Evolutionary conservation across 2,329 filamentous ascomycete genomes (phyloP).

Genomic region (Sporothrix protearum): DNA sequence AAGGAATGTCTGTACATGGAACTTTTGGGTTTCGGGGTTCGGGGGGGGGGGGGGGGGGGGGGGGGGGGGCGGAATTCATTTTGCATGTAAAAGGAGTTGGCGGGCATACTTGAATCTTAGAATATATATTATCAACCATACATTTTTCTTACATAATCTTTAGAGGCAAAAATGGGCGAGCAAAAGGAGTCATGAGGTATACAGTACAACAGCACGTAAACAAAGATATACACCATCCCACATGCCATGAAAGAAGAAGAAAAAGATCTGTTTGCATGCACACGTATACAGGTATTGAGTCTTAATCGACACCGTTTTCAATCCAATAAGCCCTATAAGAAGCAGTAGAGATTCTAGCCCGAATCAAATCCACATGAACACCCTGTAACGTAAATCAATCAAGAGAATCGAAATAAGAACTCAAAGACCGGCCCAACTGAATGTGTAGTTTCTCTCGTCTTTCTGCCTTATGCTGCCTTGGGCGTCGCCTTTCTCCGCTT

Average conservation of each 20-base stretch:
- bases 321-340: not conserved
- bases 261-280: no score
- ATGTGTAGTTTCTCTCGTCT: not conserved
- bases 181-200: no score
- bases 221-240: no score
- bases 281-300: not conserved
- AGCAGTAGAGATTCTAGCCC: not conserved
- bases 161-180: no score
- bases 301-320: not conserved
- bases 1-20: conserved; percentile 19
- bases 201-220: no score
- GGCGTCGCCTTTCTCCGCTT: conserved; percentile 45
- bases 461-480: not conserved
- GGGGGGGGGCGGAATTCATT: not conserved
- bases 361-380: not conserved
- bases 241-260: not conserved
- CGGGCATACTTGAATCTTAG: not conserved
- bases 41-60: no score
- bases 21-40: no score
- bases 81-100: not conserved
- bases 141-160: not conserved
- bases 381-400: not conserved
- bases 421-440: not conserved
- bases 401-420: no score
- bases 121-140: not conserved